These are phyloP conservation scores for Lepidium africanum DNA, from an alignment of 345 rosid genomes.

Conservation along the genomic window DNA sequence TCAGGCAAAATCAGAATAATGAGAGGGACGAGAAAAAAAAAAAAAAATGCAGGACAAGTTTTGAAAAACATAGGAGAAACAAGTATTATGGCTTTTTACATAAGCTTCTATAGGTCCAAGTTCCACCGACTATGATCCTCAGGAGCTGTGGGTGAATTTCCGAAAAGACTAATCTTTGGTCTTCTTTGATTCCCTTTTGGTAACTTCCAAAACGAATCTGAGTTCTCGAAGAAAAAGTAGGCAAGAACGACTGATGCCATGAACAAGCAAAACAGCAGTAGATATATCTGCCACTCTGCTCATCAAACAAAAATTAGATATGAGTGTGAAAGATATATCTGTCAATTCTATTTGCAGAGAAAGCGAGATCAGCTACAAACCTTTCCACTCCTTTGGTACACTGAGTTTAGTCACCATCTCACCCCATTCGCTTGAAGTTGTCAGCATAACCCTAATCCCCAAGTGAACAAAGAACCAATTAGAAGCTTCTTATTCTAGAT, in stretches of 20 bases:
- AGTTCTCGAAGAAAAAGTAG: conserved; percentile 74
- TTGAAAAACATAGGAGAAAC: neutral
- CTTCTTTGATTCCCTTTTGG: conserved; percentile 53
- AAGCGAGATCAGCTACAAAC: conserved; percentile 27
- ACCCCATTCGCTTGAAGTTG: conserved; percentile 80
- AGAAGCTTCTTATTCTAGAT: neutral
- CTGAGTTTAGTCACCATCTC: conserved; percentile 68
- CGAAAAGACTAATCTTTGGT: conserved; percentile 45
- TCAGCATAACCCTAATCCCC: conserved; percentile 59
- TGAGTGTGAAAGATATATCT: neutral
- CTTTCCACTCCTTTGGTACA: conserved; percentile 96
- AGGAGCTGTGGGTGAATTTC: conserved; percentile 49
- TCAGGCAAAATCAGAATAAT: neutral
- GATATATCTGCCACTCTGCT: conserved; percentile 95
- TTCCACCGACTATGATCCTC: conserved; percentile 59
- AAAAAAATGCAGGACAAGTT: neutral
- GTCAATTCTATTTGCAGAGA: neutral
- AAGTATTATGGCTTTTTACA: conserved; percentile 30
- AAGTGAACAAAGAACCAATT: neutral
- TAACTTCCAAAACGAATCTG: conserved; percentile 79
- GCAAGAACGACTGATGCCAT: conserved; percentile 70
- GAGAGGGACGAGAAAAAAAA: neutral
- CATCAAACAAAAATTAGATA: neutral
- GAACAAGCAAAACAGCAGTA: conserved; percentile 65
- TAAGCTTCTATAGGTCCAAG: conserved; percentile 51